Conservation (phyloP, 2,329 filamentous ascomycete genomes). For the Macrophomina pseudophaseolina region DNA sequence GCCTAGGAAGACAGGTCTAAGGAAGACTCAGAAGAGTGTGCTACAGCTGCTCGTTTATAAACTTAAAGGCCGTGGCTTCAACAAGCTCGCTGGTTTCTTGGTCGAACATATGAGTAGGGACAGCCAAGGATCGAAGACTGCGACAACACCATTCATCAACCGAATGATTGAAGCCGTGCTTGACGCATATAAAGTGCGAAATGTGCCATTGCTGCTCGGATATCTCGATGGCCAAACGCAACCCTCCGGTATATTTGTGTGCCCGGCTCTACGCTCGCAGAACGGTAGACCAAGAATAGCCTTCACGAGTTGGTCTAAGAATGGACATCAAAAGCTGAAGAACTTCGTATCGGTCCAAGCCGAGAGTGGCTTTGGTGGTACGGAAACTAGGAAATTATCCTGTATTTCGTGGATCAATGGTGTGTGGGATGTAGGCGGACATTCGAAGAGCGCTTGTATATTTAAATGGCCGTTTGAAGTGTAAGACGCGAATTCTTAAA, state of each 20-base stretch:
- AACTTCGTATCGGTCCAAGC: slow-evolving; percentile 30
- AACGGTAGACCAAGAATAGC: slow-evolving; percentile 12
- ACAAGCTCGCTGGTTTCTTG: slow-evolving; percentile 4
- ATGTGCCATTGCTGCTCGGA: slow-evolving; percentile 27
- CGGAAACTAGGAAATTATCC: background rate
- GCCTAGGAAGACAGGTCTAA: background rate
- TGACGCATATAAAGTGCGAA: slow-evolving; percentile 25
- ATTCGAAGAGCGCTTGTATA: background rate
- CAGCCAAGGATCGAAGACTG: background rate
- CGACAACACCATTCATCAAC: slow-evolving; percentile 16
- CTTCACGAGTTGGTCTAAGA: slow-evolving; percentile 31
- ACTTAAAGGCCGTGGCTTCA: background rate
- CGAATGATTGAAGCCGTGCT: slow-evolving; percentile 28
- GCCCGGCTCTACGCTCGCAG: slow-evolving; percentile 24
- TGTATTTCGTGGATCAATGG: slow-evolving; percentile 31
- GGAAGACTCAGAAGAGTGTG: background rate
- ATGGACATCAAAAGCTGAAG: slow-evolving; percentile 26
- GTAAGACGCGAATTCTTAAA: background rate
- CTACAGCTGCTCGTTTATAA: background rate
- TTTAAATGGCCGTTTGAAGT: slow-evolving; percentile 1
- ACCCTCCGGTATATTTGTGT: slow-evolving; percentile 21
- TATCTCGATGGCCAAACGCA: slow-evolving; percentile 22
- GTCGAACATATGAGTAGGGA: slow-evolving; percentile 7
- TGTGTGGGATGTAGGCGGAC: slow-evolving; percentile 27
- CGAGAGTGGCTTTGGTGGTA: background rate